A percentile compares a stretch with the other conserved stretches of the same genome.
These are phyloP conservation scores for Verbascum thapsus DNA, from an alignment of 257 asterid species.

Conservation along the genomic window DNA sequence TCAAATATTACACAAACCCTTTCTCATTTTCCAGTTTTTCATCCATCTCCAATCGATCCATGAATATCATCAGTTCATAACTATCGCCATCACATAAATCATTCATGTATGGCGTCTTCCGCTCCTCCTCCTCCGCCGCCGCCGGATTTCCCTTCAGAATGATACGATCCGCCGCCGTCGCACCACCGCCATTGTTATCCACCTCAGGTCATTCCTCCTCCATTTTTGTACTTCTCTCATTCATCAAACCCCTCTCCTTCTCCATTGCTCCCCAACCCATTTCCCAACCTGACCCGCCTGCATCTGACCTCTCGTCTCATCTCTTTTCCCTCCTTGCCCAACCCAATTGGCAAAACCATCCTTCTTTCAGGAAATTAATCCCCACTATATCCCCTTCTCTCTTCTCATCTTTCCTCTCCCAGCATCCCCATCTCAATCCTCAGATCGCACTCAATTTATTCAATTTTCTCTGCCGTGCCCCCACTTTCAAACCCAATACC, in stretches of 20 bases:
- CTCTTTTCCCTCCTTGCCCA: conserved; percentile 48
- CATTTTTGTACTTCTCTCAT: conserved; percentile 23
- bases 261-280: conserved; percentile 37
- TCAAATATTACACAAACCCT: conserved; percentile 8
- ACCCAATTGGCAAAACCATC: conserved; percentile 70
- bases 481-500: conserved; percentile 55
- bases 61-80: conserved; percentile 6
- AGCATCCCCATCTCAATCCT: conserved; percentile 61
- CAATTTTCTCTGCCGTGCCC: conserved; percentile 42
- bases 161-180: conserved; percentile 38
- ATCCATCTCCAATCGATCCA: not conserved
- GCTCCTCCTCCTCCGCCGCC: conserved; percentile 38
- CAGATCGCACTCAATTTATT: conserved; percentile 54
- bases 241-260: conserved; percentile 35
- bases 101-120: conserved; percentile 53
- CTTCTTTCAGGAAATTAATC: conserved; percentile 52
- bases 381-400: conserved; percentile 54
- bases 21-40: not conserved
- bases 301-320: conserved; percentile 41
- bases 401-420: conserved; percentile 51
- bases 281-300: conserved; percentile 24
- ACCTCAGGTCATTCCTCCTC: conserved; percentile 44
- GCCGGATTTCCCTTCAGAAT: conserved; percentile 36
- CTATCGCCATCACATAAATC: not conserved
- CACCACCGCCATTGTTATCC: conserved; percentile 21